Evolutionary conservation across 2,329 filamentous ascomycete species (phyloP).

Genomic region (Colletotrichum lini): DNA sequence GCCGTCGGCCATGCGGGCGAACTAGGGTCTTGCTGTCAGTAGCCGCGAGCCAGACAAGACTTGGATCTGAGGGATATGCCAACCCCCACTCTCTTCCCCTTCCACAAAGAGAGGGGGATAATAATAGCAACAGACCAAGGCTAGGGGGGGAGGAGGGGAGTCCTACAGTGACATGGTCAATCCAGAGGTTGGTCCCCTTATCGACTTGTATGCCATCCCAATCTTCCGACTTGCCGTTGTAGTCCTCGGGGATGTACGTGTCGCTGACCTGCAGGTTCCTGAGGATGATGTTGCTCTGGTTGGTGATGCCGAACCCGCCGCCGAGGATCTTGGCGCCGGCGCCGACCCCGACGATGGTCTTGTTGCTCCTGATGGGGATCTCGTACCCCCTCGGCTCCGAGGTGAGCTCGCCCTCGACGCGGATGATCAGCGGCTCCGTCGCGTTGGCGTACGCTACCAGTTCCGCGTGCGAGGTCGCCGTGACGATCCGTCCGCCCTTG

Average conservation of each 20-base stretch:
- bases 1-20: constrained; percentile 67
- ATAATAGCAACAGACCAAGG: background rate
- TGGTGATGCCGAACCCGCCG: constrained; percentile 61
- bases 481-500: constrained; percentile 40
- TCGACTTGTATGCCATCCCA: constrained; percentile 12
- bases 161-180: constrained; percentile 64
- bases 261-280: constrained; percentile 65
- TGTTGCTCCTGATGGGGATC: constrained; percentile 62
- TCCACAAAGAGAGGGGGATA: background rate
- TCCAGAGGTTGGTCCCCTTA: constrained; percentile 59
- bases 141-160: background rate
- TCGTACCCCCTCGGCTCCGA: constrained; percentile 48
- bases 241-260: constrained; percentile 52
- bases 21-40: constrained; percentile 54
- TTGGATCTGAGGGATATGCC: background rate
- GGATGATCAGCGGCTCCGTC: constrained; percentile 49
- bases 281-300: constrained; percentile 64
- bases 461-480: constrained; percentile 25
- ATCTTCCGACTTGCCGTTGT: constrained; percentile 9
- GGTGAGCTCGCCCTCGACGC: constrained; percentile 57
- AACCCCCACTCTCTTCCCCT: background rate
- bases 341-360: constrained; percentile 63
- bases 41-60: background rate
- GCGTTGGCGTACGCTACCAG: constrained; percentile 5
- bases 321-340: constrained; percentile 54